phyloP scores from a whole-genome alignment of 495 filamentous ascomycete genomes.

The Penicillium tannophilum region DNA sequence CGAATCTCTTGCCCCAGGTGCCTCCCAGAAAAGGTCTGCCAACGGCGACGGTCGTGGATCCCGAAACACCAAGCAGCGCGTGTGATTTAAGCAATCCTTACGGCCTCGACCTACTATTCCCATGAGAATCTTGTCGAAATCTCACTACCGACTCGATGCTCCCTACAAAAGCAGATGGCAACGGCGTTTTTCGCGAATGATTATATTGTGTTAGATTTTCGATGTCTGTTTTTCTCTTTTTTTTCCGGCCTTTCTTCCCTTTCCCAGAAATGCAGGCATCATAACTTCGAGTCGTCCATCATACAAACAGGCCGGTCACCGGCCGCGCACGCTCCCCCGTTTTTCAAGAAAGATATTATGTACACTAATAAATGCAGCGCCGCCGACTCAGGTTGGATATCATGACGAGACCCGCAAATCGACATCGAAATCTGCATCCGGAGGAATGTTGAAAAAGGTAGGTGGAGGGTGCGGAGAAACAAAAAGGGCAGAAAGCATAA shows the following conservation, averaged over 20 bases:
- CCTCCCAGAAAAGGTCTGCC: slow-evolving; percentile 32
- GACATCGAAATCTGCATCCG: slow-evolving; percentile 28
- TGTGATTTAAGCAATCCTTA: slow-evolving; percentile 20
- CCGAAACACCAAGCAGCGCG: slow-evolving; percentile 42
- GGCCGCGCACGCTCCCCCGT: slow-evolving; percentile 18
- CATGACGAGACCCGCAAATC: slow-evolving; percentile 9
- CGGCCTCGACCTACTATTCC: slow-evolving; percentile 1
- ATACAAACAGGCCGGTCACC: slow-evolving; percentile 25
- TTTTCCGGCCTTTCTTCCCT: slow-evolving; percentile 34
- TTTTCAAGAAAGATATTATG: slow-evolving; percentile 36
- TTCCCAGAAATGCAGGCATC: slow-evolving; percentile 43
- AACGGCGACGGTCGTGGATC: slow-evolving; percentile 33
- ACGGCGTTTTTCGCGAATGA: slow-evolving; percentile 29
- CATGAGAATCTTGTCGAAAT: not conserved
- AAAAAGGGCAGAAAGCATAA: slow-evolving; percentile 25
- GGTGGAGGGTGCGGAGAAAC: slow-evolving; percentile 15
- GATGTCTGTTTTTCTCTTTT: slow-evolving; percentile 33
- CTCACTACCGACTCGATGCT: not conserved
- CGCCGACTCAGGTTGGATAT: slow-evolving; percentile 19
- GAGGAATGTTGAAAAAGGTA: slow-evolving; percentile 23
- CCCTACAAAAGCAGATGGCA: slow-evolving; percentile 8
- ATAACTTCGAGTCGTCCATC: slow-evolving; percentile 46
- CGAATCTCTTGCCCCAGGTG: slow-evolving; percentile 19
- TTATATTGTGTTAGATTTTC: slow-evolving; percentile 39
- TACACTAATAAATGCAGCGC: slow-evolving; percentile 45